A percentile compares a stretch with the other conserved stretches of the same genome.
phyloP scores from a whole-genome alignment of 2,329 filamentous ascomycete genomes.

The Epichloe sp. region DNA sequence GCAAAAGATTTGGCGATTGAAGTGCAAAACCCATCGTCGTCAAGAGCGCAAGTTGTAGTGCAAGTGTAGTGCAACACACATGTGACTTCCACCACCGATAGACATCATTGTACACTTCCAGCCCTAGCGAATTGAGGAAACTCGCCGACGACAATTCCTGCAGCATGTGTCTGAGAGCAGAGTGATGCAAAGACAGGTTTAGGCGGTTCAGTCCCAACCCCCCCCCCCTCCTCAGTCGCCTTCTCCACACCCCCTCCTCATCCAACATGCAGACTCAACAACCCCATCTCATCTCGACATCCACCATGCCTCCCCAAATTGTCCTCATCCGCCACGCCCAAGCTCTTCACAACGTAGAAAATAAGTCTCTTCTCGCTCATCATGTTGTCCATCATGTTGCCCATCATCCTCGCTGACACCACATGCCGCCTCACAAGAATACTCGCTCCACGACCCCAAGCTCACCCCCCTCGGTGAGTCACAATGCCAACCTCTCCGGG shows the following conservation, averaged over 20 bases:
- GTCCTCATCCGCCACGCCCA: slow-evolving; percentile 88
- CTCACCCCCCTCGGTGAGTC: slow-evolving; percentile 34
- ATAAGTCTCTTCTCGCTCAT: slow-evolving; percentile 26
- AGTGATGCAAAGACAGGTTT: too few relatives aligned
- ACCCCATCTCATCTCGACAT: neutral
- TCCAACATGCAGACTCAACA: neutral
- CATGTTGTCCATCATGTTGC: neutral
- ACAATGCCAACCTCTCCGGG: slow-evolving; percentile 33
- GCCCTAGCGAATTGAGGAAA: too few relatives aligned
- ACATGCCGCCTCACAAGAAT: slow-evolving; percentile 26
- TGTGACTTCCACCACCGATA: too few relatives aligned
- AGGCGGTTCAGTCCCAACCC: too few relatives aligned
- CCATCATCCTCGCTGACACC: slow-evolving; percentile 5
- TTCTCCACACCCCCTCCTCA: neutral
- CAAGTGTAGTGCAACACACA: too few relatives aligned
- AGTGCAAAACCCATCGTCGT: neutral
- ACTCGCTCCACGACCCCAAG: slow-evolving; percentile 34
- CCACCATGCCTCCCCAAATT: slow-evolving; percentile 41
- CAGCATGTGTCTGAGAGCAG: too few relatives aligned
- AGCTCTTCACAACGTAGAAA: slow-evolving; percentile 38
- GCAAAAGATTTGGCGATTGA: slow-evolving; percentile 14
- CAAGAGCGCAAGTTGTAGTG: neutral
- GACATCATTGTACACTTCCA: too few relatives aligned
- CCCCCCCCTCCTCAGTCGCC: neutral
- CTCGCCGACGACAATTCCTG: too few relatives aligned